Percentiles rank a stretch among this genome's conserved stretches.
phyloP scores from a whole-genome alignment of 164 flowering plant species.

The Magnolia kwangsiensis region DNA sequence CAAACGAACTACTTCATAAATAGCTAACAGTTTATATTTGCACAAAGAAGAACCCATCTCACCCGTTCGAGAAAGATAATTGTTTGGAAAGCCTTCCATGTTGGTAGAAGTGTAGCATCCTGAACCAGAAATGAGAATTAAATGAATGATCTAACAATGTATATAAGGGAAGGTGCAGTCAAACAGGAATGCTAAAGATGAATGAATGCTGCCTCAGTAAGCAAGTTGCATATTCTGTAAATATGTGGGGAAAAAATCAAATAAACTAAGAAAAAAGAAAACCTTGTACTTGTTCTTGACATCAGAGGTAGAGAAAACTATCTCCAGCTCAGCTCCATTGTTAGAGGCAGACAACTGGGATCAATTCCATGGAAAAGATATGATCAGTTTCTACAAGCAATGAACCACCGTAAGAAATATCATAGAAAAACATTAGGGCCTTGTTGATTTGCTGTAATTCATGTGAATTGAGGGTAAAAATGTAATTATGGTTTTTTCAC shows the following conservation, averaged over 20 bases:
- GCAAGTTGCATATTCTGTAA: neutral
- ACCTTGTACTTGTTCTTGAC: conserved; percentile 71
- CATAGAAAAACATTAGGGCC: neutral
- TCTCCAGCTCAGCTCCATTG: conserved; percentile 32
- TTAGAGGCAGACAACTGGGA: conserved; percentile 29
- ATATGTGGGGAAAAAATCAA: neutral
- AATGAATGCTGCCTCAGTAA: neutral
- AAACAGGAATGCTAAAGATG: neutral
- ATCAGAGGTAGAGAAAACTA: conserved; percentile 48
- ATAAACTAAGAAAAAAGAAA: neutral
- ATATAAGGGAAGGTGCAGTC: neutral
- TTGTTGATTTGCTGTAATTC: no score
- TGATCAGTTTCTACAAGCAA: neutral
- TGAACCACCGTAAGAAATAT: neutral
- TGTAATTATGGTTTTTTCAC: no score
- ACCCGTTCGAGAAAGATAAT: conserved; percentile 82
- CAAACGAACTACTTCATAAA: no score
- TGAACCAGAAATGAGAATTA: conserved; percentile 20
- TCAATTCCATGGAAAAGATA: conserved; percentile 4
- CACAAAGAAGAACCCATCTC: conserved; percentile 16
- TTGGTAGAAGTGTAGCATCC: conserved; percentile 64
- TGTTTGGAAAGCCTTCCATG: conserved; percentile 96
- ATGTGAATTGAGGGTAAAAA: no score
- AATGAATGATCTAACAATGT: neutral
- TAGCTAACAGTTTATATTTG: no score